These are phyloP conservation scores for Annulohypoxylon stygium DNA, from an alignment of 495 filamentous ascomycete genomes.

Conservation along the genomic window DNA sequence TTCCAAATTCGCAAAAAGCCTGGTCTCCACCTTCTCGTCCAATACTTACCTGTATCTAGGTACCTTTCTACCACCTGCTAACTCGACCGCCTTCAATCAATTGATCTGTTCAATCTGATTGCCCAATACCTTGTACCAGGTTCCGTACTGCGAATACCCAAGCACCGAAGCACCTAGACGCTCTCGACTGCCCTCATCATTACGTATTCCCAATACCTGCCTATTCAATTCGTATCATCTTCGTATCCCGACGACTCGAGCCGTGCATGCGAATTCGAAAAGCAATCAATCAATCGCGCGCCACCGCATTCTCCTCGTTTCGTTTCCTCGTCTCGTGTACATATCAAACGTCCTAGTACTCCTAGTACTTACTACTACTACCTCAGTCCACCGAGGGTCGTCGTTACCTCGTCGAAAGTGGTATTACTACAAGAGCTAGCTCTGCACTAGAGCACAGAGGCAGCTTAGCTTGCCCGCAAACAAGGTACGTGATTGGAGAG, in stretches of 20 bases:
- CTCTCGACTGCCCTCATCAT: constrained; percentile 7
- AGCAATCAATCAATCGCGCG: constrained; percentile 26
- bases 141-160: background rate
- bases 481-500: constrained; percentile 44
- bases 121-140: constrained; percentile 30
- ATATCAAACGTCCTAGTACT: constrained; percentile 8
- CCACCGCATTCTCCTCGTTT: constrained; percentile 7
- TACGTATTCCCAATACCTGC: constrained; percentile 5
- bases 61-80: background rate
- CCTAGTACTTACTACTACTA: constrained; percentile 18
- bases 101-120: constrained; percentile 22
- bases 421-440: constrained; percentile 42
- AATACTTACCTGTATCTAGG: constrained; percentile 9
- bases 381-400: constrained; percentile 28
- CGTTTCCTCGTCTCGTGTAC: background rate
- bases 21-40: constrained; percentile 30
- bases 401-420: constrained; percentile 38
- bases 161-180: constrained; percentile 3
- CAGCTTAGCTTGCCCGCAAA: constrained; percentile 26
- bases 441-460: constrained; percentile 45
- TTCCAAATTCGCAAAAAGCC: constrained; percentile 30
- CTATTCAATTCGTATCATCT: background rate
- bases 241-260: constrained; percentile 6
- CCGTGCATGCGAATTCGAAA: constrained; percentile 8
- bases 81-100: constrained; percentile 23